Evolutionary conservation across 352 stramenopile genomes (phyloP), one percentile per base, ranked within the genome.

Genomic region (Pythium utonaiense): DNA sequence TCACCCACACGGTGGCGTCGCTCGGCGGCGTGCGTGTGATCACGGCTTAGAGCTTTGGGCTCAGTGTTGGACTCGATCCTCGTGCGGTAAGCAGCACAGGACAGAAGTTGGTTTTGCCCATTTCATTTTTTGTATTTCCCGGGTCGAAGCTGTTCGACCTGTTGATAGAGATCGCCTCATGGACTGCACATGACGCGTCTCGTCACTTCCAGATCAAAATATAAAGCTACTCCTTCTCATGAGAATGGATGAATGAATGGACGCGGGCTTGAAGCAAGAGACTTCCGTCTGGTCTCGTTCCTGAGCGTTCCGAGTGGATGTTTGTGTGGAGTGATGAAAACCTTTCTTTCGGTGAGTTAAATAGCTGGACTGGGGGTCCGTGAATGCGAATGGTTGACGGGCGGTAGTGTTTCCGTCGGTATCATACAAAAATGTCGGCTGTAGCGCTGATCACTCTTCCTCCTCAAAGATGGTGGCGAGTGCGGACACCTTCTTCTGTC

Each of bases 21-120:
- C 87, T 98, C 12, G 91, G 91, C 38, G 90, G 90, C 53, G 88
- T 97, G 40, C 86, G 91, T n/a, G 84, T 98, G 50, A 96, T 98
- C 75, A 97, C 90, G 41, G 83, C 84, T 34, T 95, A 75, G 36
- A 45, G 28, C 31, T 8, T 1, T 8, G 8, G 21, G 16, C 0
- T 45, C 38, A 8, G 6, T 17, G 17, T 17, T 8, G 6, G 16
- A 25, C 40, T 27, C n/a, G 36, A 44, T 47, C n/a, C 40, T 47
- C 40, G 40, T 47, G 40, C 40, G 40, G 40, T 21, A 3, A 19
- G n/a, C 40, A 47, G 40, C 40, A 47, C 40, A 47, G 40, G 40
- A 27, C 40, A 14, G 6, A 47, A 21, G 40, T 47, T 47, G 40
- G 40, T 47, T 47, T 47, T 47, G 40, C 40, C 9, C 19, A 8